phyloP scores from a whole-genome alignment of 2,329 filamentous ascomycete species.

The Drechslerella coelobrocha region DNA sequence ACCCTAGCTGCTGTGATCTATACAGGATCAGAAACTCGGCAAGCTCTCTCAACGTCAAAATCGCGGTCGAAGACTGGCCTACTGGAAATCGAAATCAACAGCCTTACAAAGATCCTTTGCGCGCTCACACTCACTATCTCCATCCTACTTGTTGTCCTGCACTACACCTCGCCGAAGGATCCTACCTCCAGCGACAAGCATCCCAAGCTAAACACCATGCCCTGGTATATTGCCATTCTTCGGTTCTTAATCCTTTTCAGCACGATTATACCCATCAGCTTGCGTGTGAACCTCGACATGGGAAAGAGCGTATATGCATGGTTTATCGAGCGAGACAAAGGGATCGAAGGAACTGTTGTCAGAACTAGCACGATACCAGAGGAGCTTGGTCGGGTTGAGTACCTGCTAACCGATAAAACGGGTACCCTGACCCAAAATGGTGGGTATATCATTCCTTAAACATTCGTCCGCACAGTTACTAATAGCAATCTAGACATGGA shows the following conservation, averaged over 20 bases:
- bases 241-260: constrained; percentile 98
- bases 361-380: constrained; percentile 97
- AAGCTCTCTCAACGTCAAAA: constrained; percentile 87
- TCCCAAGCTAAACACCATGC: constrained; percentile 47
- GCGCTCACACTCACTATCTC: constrained; percentile 85
- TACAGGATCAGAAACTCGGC: constrained; percentile 90
- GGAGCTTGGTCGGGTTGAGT: constrained; percentile 93
- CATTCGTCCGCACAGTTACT: constrained; percentile 22
- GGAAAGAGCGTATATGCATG: constrained; percentile 95
- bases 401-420: constrained; percentile 94
- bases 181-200: constrained; percentile 55
- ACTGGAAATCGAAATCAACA: constrained; percentile 95
- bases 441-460: constrained; percentile 56
- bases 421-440: constrained; percentile 95
- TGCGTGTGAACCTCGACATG: constrained; percentile 95
- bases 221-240: constrained; percentile 96
- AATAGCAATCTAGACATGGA: constrained; percentile 76
- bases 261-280: constrained; percentile 96
- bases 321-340: constrained; percentile 90
- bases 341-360: constrained; percentile 89
- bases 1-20: constrained; percentile 92
- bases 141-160: constrained; percentile 82
- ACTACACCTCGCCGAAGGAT: constrained; percentile 54
- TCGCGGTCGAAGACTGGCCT: constrained; percentile 93
- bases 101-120: constrained; percentile 93